Evolutionary conservation across 2,329 filamentous ascomycete genomes (phyloP).

Genomic region (Paracamarosporium sp.): DNA sequence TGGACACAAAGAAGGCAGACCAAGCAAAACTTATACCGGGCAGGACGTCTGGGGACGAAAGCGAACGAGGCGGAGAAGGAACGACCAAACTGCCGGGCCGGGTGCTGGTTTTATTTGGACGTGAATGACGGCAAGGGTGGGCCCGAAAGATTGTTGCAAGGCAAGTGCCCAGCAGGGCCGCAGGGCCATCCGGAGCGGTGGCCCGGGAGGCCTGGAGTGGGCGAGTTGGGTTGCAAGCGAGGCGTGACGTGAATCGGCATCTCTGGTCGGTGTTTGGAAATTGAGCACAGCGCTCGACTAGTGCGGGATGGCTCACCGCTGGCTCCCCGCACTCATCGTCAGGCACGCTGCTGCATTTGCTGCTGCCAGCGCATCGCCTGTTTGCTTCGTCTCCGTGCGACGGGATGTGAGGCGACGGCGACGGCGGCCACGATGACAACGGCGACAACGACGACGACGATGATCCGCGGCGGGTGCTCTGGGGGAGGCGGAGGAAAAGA

Average conservation of each 20-base stretch:
- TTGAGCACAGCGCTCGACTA: constrained; percentile 22
- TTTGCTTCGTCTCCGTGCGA: constrained; percentile 1
- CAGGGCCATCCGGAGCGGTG: constrained; percentile 20
- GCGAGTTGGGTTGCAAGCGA: constrained; percentile 23
- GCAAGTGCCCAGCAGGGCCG: constrained; percentile 31
- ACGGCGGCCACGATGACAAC: background rate
- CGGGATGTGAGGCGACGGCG: background rate
- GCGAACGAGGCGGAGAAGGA: constrained; percentile 32
- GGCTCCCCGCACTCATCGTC: constrained; percentile 39
- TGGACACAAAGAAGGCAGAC: constrained; percentile 13
- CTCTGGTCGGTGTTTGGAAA: constrained; percentile 42
- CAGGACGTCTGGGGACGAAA: constrained; percentile 25
- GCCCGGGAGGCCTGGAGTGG: constrained; percentile 18
- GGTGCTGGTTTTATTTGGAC: constrained; percentile 29
- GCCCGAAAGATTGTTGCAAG: constrained; percentile 25
- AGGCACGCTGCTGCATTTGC: constrained; percentile 32
- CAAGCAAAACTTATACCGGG: constrained; percentile 17
- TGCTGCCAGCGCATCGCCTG: constrained; percentile 25
- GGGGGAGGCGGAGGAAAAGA: background rate
- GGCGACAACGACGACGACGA: background rate
- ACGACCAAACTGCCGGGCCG: constrained; percentile 27
- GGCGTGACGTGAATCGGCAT: constrained; percentile 15
- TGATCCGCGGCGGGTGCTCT: too few relatives aligned
- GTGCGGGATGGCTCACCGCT: constrained; percentile 39
- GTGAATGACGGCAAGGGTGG: constrained; percentile 48